These are phyloP conservation scores for Parasitella parasitica DNA, from an alignment of 371 early-diverging fungal species.

Conservation along the genomic window DNA sequence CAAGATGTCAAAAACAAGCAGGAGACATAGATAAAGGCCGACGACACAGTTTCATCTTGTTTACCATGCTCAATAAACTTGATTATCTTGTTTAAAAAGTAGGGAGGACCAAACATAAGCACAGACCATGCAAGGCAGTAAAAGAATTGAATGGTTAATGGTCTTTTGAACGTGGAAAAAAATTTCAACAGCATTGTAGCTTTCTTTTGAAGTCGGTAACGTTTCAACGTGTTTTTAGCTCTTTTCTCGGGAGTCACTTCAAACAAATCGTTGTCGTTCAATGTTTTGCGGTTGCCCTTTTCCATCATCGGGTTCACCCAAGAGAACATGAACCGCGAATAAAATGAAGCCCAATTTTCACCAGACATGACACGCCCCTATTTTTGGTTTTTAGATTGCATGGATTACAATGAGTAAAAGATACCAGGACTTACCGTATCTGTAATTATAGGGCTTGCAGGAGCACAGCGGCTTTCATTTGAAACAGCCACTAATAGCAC, in stretches of 20 bases:
- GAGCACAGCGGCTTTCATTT: constrained; percentile 36
- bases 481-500: constrained; percentile 24
- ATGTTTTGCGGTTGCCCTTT: constrained; percentile 45
- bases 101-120: constrained; percentile 56
- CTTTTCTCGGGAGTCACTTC: constrained; percentile 42
- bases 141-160: constrained; percentile 37
- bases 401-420: not conserved
- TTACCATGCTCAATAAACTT: constrained; percentile 48
- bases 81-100: constrained; percentile 57
- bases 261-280: constrained; percentile 52
- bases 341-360: constrained; percentile 54
- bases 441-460: constrained; percentile 26
- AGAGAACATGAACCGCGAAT: constrained; percentile 52
- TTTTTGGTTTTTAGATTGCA: no score
- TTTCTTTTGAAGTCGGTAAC: constrained; percentile 18
- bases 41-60: constrained; percentile 23
- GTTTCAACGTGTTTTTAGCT: constrained; percentile 26
- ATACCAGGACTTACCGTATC: constrained; percentile 25
- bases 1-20: constrained; percentile 56
- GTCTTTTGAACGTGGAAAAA: constrained; percentile 30
- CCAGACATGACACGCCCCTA: constrained; percentile 43
- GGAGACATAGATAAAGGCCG: constrained; percentile 60
- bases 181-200: constrained; percentile 24
- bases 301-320: constrained; percentile 58
- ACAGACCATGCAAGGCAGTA: constrained; percentile 53